Evolutionary conservation across 1,139 yeast genomes (phyloP), one percentile per base, ranked within the genome.

Genomic region (Taphrina sp.): DNA sequence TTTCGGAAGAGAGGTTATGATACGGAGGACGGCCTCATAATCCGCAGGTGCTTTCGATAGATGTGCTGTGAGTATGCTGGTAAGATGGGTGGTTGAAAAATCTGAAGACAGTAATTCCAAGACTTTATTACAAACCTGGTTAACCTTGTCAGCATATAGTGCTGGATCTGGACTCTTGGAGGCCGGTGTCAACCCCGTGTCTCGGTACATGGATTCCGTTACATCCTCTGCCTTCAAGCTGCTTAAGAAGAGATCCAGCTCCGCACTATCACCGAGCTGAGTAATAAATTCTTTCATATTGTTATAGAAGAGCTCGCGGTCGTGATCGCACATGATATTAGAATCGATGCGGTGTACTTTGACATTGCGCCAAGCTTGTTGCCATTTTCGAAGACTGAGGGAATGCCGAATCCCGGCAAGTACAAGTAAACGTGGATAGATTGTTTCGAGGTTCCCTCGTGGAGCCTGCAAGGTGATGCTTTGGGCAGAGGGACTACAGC

Each of bases 381-480:
- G 74, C 65, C 85, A 94, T 37, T 80, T 72, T 60, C 72, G 73
- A 0, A 72, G 71, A 35, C 76, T 74, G 60, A 94, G 87, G 64
- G 77, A 77, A 47, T 78, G 74, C 63, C 98, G 77, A 16, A 94
- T 94, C 17, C 85, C 95, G 10, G 88, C 77, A 49, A 94, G 74
- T 12, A 92, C 95, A 85, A 92, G 82, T 45, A 92, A 85, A 69
- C 98, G 77, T 8, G 99, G 98, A 65, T 81, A 84, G 29, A 94
- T 85, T 0, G 97, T 89, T 69, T 94, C 99, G 62, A 92, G 73
- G 64, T 94, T 94, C 60, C 99, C 99, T 68, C 99, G 79, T 59
- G 95, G 95, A 2, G 96, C 96, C 69, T 94, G 96, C 56, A 94
- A 74, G 1, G 87, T 82, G 16, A 94, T 89, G 0, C 94, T 80